These are phyloP conservation scores for Zostera marina DNA, from an alignment of 116 monocot genomes.

Conservation along the genomic window DNA sequence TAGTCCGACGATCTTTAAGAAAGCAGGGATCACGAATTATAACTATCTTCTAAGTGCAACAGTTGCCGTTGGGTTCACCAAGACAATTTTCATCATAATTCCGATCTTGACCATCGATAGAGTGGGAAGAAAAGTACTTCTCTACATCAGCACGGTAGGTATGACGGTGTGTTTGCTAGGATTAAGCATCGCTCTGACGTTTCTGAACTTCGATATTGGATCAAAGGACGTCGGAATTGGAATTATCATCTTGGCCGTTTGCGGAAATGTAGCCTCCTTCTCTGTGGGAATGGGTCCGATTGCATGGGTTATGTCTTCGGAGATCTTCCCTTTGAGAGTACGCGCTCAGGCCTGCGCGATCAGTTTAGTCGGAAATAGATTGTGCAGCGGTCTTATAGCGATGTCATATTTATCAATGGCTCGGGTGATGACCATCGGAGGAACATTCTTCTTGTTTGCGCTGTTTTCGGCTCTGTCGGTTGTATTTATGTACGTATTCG, in stretches of 20 bases:
- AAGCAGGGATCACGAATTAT: slow-evolving; percentile 51
- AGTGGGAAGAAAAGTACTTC: slow-evolving; percentile 51
- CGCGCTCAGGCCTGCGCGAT: slow-evolving; percentile 61
- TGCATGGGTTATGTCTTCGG: slow-evolving; percentile 58
- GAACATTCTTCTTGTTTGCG: slow-evolving; percentile 50
- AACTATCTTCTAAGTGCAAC: slow-evolving; percentile 47
- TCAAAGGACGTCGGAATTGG: slow-evolving; percentile 23
- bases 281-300: slow-evolving; percentile 69
- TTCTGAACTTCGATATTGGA: slow-evolving; percentile 19
- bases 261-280: slow-evolving; percentile 69
- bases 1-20: slow-evolving; percentile 62
- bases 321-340: slow-evolving; percentile 60
- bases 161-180: slow-evolving; percentile 51
- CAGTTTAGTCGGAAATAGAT: slow-evolving; percentile 42
- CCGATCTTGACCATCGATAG: slow-evolving; percentile 58
- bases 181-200: slow-evolving; percentile 19
- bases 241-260: slow-evolving; percentile 35
- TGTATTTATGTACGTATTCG: slow-evolving; percentile 31
- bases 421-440: slow-evolving; percentile 34
- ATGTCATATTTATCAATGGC: slow-evolving; percentile 73
- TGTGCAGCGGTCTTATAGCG: slow-evolving; percentile 58
- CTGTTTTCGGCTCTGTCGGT: slow-evolving; percentile 42
- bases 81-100: slow-evolving; percentile 62
- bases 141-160: slow-evolving; percentile 63
- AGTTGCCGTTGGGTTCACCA: slow-evolving; percentile 67